Base-by-base conservation (phyloP, 805 yeast species). In the Maudiozyma turicensis region DNA sequence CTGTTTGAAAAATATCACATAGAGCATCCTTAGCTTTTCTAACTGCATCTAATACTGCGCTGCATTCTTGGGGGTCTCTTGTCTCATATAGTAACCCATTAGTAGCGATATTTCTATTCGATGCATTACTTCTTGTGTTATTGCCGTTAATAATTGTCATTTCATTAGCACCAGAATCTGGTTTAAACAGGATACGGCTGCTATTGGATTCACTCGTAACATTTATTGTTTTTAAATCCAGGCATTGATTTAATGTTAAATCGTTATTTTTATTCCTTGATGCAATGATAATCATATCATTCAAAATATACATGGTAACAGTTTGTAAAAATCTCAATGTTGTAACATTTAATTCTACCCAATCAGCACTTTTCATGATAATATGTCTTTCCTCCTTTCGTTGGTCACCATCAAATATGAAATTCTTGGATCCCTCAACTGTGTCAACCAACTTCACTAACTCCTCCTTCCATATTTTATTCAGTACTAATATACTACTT, bases 291-390 rank as follows among this genome's bases (percentile, higher is more conserved):
- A 89, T 63, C 57, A 82, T 73, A 64, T 90, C 97, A 60, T 84
- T 89, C 55, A 90, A 70, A 8, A 90, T 65, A 58, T 86, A 85
- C 43, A 90, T 64, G 58, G 85, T 95, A 5, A 84, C 81, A 2
- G 87, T 82, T 55, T 84, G 81, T 34, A 82, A 72, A 0, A 89
- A 82, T 62, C 86, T 86, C 78, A 87, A 80, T 10, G 95, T 87
- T 0, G 93, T 89, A 2, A 84, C 79, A 58, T 88, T 89, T 51
- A 90, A 69, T 65, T 89, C 96, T 50, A 76, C 79, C 96, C 96
- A 90, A 45, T 89, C 76, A 2, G 84, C 84, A 61, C 88, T 80
- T 57, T 89, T 93, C 8, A 81, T 76, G 15, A 87, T 68, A 2
- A 89, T 77, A 64, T 88, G 96, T 45, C 96, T 75, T 3, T 90